Conservation (phyloP, 148 eudicot species). For the Polygonum aviculare region DNA sequence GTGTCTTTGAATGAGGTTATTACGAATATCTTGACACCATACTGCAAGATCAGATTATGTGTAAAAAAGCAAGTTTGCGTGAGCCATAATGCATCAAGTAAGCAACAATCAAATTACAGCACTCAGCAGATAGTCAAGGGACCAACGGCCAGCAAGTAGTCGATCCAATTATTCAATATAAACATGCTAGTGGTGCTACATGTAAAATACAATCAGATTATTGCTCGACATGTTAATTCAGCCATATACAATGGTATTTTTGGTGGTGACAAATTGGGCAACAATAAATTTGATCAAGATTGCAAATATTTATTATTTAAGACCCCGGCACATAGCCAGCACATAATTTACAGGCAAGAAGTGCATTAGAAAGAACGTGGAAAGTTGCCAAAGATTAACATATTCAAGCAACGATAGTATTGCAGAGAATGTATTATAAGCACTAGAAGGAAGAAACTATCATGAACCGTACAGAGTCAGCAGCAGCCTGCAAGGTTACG, state of each 20-base stretch:
- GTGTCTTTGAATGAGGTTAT: conserved; percentile 85
- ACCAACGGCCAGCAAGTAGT: background rate
- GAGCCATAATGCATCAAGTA: background rate
- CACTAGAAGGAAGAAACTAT: background rate
- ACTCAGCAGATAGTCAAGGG: background rate
- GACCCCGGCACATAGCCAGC: background rate
- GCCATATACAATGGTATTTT: background rate
- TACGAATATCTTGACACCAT: conserved; percentile 76
- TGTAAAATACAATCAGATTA: background rate
- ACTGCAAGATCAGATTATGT: conserved; percentile 32
- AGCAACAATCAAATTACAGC: background rate
- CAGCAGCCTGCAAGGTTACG: conserved; percentile 44
- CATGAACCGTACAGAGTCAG: conserved; percentile 27
- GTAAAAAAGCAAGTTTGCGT: background rate
- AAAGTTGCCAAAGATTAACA: background rate
- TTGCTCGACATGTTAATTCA: background rate
- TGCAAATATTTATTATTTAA: background rate
- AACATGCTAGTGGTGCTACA: background rate
- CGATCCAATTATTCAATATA: background rate
- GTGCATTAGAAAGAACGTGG: background rate
- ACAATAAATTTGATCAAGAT: background rate
- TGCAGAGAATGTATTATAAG: background rate
- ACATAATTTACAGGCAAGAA: background rate
- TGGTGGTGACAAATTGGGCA: background rate
- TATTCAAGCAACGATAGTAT: background rate